These are phyloP conservation scores for Syzygium jambos DNA, from an alignment of 345 rosid species.

Conservation along the genomic window DNA sequence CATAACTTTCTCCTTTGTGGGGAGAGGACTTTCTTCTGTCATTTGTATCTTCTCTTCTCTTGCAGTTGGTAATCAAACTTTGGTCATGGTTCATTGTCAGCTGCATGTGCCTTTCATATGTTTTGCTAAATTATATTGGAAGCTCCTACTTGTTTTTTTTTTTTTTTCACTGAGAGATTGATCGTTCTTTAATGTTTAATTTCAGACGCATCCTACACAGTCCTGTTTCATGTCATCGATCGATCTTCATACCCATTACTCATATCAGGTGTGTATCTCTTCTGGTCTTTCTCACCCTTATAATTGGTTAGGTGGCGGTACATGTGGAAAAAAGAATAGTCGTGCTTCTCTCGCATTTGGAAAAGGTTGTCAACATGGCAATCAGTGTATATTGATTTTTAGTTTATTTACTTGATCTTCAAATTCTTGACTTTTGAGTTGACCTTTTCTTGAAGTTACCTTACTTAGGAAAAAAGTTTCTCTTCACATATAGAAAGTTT, in stretches of 20 bases:
- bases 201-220: conserved; percentile 98
- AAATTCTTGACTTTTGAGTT: background rate
- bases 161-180: background rate
- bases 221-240: conserved; percentile 99
- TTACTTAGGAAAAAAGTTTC: background rate
- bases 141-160: background rate
- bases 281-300: background rate
- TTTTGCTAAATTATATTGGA: background rate
- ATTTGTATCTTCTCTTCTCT: background rate
- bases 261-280: conserved; percentile 65
- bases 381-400: background rate
- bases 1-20: background rate
- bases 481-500: background rate
- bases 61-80: background rate
- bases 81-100: background rate
- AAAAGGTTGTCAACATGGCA: background rate
- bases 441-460: background rate
- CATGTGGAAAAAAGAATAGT: background rate
- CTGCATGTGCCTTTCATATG: background rate
- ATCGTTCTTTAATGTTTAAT: background rate
- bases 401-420: background rate
- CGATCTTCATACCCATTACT: conserved; percentile 96
- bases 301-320: background rate
- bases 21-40: background rate
- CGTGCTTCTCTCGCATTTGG: background rate